phyloP scores from a whole-genome alignment of 805 yeast genomes.

The Starmerella asiatica region DNA sequence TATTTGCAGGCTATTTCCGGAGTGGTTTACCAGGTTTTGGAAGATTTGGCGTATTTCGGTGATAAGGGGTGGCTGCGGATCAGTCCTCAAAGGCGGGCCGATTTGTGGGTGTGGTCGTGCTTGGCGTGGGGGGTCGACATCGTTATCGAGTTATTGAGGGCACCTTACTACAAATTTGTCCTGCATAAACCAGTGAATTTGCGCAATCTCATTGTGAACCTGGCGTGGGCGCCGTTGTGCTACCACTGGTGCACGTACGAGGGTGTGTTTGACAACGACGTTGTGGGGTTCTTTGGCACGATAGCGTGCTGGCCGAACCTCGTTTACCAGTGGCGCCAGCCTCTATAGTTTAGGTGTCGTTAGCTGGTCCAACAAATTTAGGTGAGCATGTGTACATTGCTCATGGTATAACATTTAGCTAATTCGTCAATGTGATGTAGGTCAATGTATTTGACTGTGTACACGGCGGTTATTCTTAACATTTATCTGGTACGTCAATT shows the following conservation, averaged over 20 bases:
- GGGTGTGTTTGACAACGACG: slow-evolving; percentile 25
- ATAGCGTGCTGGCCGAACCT: slow-evolving; percentile 23
- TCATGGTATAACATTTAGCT: no score
- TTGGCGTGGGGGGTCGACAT: slow-evolving; percentile 31
- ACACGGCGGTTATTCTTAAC: no score
- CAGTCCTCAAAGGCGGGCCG: slow-evolving; percentile 20
- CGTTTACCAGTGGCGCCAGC: slow-evolving; percentile 12
- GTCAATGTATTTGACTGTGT: no score
- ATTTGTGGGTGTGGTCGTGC: slow-evolving; percentile 29
- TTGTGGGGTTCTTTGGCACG: slow-evolving; percentile 31
- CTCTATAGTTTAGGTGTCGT: no score
- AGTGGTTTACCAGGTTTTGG: slow-evolving; percentile 30
- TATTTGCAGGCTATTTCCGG: slow-evolving; percentile 29
- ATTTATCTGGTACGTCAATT: no score
- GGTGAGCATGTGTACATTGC: no score
- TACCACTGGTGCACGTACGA: slow-evolving; percentile 31
- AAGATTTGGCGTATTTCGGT: slow-evolving; percentile 31
- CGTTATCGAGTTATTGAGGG: slow-evolving; percentile 25
- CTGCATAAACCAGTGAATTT: slow-evolving; percentile 12
- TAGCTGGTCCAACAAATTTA: no score
- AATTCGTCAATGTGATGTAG: no score
- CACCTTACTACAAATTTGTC: slow-evolving; percentile 14
- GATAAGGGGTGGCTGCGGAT: slow-evolving; percentile 28
- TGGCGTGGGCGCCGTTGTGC: slow-evolving; percentile 32
- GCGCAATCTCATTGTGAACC: slow-evolving; percentile 25